Evolutionary conservation across 164 flowering plant species (phyloP), one percentile per base, ranked within the genome.

Genomic region (Tetracentron sinense): DNA sequence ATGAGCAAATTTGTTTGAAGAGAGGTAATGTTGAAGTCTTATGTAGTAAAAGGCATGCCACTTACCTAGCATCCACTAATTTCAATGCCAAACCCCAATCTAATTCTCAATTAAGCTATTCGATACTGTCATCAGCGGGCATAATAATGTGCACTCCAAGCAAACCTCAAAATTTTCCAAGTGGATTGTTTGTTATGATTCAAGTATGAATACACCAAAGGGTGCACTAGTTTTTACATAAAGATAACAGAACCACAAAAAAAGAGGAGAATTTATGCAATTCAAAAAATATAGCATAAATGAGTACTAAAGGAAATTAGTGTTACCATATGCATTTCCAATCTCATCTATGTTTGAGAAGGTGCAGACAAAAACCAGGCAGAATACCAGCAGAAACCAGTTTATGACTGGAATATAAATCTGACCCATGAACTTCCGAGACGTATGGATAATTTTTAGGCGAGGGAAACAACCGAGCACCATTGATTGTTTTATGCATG

Each of bases 391-490:
- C 63, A 94, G 77, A 82, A 91, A 94, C 97, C 99, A 94, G 77
- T 94, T 94, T 31, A 91, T 75, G 68, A 88, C 96, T 51, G 97
- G 97, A 57, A 94, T 94, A 67, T 94, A 94, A 44, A 94, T 94
- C 81, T 94, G 99, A 42, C 96, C 96, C 89, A 94, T 94, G 73
- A 94, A 91, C 63, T 94, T 94, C 69, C 94, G 80, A 54, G 99
- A 91, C 12, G 99, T 94, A 66, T 94, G 99, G 57, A 94, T 77
- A 69, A 94, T 94, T 79, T 94, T 94, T 62, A 94, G 96, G 69
- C 97, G 96, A 75, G 99, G 99, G 68, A 94, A 94, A 80, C 99
- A 94, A 53, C 99, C 99, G 58, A 94, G 97, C 15, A 88, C 93
- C 11, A 87, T 84, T 47, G 99, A 89, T 71, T 94, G 97, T 78